These are phyloP conservation scores for Geotrichum aggregatum DNA, from an alignment of 1,139 yeast genomes.

Conservation along the genomic window DNA sequence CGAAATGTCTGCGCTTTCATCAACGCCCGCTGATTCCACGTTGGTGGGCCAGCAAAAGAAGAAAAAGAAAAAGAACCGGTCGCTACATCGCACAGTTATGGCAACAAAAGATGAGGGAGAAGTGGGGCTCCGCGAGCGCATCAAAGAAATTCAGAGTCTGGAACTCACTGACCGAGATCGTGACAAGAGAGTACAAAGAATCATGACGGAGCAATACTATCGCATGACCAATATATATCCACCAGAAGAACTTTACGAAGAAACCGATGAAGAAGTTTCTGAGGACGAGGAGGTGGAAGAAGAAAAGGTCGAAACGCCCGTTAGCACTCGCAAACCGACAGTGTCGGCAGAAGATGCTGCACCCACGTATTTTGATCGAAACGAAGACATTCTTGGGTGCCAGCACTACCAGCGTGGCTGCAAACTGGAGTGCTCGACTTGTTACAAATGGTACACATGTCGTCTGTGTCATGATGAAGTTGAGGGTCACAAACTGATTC, in stretches of 20 bases:
- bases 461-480: slow-evolving; percentile 78
- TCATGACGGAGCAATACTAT: slow-evolving; percentile 73
- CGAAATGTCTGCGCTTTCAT: slow-evolving; percentile 20
- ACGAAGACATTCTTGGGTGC: slow-evolving; percentile 60
- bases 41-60: background rate
- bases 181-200: slow-evolving; percentile 59
- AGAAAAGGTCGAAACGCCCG: slow-evolving; percentile 24
- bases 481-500: slow-evolving; percentile 56
- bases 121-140: slow-evolving; percentile 47
- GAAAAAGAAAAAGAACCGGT: slow-evolving; percentile 2
- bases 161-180: slow-evolving; percentile 52
- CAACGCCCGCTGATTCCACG: slow-evolving; percentile 4
- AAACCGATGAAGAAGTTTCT: slow-evolving; percentile 26
- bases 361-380: slow-evolving; percentile 49
- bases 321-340: slow-evolving; percentile 26
- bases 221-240: slow-evolving; percentile 37
- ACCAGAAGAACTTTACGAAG: slow-evolving; percentile 21
- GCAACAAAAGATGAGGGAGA: slow-evolving; percentile 5
- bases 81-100: background rate
- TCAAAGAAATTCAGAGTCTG: slow-evolving; percentile 52
- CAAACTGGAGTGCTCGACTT: slow-evolving; percentile 73
- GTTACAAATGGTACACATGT: slow-evolving; percentile 74
- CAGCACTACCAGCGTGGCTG: slow-evolving; percentile 79
- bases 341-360: slow-evolving; percentile 49
- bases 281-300: slow-evolving; percentile 30